These are phyloP conservation scores for Podaxis pistillaris DNA, from an alignment of 768 basidiomycete species.

Conservation along the genomic window DNA sequence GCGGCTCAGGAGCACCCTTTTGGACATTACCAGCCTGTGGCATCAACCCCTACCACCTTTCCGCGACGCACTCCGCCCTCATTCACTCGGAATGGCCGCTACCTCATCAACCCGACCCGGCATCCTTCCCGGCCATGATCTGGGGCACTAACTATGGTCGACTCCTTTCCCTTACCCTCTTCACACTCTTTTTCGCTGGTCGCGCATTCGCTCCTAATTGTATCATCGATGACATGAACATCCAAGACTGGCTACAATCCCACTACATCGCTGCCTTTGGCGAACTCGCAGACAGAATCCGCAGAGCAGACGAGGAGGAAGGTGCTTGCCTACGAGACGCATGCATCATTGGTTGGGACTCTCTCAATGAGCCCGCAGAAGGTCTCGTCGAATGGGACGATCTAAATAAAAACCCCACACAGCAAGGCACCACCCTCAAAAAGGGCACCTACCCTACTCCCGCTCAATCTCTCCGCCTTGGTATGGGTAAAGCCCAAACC, in stretches of 20 bases:
- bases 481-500: conserved; percentile 82
- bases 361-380: conserved; percentile 91
- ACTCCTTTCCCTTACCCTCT: conserved; percentile 82
- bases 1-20: conserved; percentile 92
- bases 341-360: conserved; percentile 96
- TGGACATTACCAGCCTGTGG: conserved; percentile 94
- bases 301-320: conserved; percentile 32
- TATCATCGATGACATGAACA: conserved; percentile 86
- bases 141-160: conserved; percentile 97
- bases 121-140: conserved; percentile 85
- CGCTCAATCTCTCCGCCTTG: conserved; percentile 78
- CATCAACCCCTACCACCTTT: conserved; percentile 82
- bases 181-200: conserved; percentile 94
- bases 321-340: conserved; percentile 77
- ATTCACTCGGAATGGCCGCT: conserved; percentile 87
- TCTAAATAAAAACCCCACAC: conserved; percentile 58
- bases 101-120: conserved; percentile 61
- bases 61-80: conserved; percentile 81
- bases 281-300: conserved; percentile 70
- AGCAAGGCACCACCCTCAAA: conserved; percentile 72
- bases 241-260: conserved; percentile 82
- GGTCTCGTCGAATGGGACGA: conserved; percentile 72
- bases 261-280: conserved; percentile 79
- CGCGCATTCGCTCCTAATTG: conserved; percentile 88
- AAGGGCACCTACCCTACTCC: conserved; percentile 89